These are phyloP conservation scores for Dianthus caryophyllus DNA, from an alignment of 148 eudicot genomes.

Conservation along the genomic window DNA sequence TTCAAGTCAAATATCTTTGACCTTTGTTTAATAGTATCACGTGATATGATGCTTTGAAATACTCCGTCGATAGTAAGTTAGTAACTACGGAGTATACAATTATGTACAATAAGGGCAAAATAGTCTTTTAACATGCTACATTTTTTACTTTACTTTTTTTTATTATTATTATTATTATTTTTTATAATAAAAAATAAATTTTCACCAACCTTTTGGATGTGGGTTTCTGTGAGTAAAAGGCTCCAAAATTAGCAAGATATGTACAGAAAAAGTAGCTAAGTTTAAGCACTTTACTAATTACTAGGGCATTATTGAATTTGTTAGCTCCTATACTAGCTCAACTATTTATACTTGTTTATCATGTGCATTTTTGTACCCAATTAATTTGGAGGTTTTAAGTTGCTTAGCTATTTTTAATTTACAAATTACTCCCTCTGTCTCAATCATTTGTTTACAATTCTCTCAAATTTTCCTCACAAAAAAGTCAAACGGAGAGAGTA, in stretches of 20 bases:
- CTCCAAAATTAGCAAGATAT: slow-evolving; percentile 21
- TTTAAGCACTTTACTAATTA: slow-evolving; percentile 4
- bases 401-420: not conserved
- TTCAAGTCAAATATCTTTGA: slow-evolving; percentile 23
- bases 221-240: slow-evolving; percentile 19
- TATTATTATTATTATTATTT: no score
- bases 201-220: slow-evolving; percentile 5
- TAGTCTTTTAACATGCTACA: slow-evolving; percentile 3
- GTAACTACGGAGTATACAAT: not conserved
- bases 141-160: not conserved
- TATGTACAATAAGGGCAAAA: not conserved
- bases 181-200: no score
- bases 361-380: slow-evolving; percentile 5
- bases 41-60: slow-evolving; percentile 31
- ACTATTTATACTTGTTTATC: slow-evolving; percentile 1
- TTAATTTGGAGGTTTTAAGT: not conserved
- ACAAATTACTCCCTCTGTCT: no score
- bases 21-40: slow-evolving; percentile 12
- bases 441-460: no score
- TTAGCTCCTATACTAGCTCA: slow-evolving; percentile 21
- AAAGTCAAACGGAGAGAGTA: no score
- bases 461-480: no score
- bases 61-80: no score
- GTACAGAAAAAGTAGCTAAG: not conserved
- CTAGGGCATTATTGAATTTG: slow-evolving; percentile 11